phyloP scores from a whole-genome alignment of 1,139 yeast genomes.

The Yamadazyma membranifaciens region DNA sequence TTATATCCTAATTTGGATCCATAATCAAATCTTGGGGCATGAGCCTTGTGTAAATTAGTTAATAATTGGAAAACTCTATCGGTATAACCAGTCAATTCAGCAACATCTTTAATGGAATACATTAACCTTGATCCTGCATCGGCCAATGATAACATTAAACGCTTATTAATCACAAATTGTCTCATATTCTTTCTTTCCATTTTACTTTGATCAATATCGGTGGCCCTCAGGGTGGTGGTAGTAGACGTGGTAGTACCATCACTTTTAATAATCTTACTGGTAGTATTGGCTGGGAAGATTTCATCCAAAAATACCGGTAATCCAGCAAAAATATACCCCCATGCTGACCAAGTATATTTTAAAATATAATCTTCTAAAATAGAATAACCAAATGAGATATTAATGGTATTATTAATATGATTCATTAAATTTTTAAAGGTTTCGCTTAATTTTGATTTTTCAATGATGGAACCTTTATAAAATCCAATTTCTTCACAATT shows the following conservation, averaged over 20 bases:
- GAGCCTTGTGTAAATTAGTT: slow-evolving; percentile 77
- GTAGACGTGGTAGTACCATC: neutral
- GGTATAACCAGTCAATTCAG: slow-evolving; percentile 87
- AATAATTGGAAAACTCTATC: slow-evolving; percentile 78
- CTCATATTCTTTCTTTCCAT: slow-evolving; percentile 64
- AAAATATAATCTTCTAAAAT: slow-evolving; percentile 82
- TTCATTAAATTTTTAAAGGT: slow-evolving; percentile 55
- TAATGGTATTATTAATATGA: slow-evolving; percentile 50
- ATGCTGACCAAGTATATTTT: slow-evolving; percentile 92
- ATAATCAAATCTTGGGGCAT: slow-evolving; percentile 65
- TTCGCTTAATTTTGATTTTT: slow-evolving; percentile 61
- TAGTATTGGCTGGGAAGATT: slow-evolving; percentile 28
- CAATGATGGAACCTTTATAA: slow-evolving; percentile 86
- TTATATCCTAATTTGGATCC: slow-evolving; percentile 53
- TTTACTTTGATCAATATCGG: slow-evolving; percentile 10
- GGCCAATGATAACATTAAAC: slow-evolving; percentile 85
- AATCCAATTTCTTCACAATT: slow-evolving; percentile 94
- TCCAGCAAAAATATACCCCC: slow-evolving; percentile 88
- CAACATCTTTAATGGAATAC: slow-evolving; percentile 93
- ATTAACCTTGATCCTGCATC: slow-evolving; percentile 96
- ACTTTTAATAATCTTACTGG: slow-evolving; percentile 1
- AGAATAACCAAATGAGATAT: slow-evolving; percentile 56
- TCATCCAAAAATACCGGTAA: slow-evolving; percentile 68
- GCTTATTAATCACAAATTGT: slow-evolving; percentile 85
- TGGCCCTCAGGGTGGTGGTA: no score